Base-by-base conservation (phyloP, 108 stramenopile species). In the Fistulifera solaris region DNA sequence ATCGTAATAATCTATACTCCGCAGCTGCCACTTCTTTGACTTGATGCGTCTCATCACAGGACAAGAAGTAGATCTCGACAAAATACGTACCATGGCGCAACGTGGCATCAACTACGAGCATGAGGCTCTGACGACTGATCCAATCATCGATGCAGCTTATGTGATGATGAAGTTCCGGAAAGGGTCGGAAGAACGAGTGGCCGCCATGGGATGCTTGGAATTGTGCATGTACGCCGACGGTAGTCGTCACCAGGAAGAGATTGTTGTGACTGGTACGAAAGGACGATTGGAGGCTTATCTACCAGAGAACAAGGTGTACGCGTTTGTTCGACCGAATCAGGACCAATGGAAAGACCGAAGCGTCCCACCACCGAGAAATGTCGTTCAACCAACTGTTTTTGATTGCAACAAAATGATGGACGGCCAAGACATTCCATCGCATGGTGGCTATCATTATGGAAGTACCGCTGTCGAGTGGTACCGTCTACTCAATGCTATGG, bases 201-300 rank as follows among this genome's bases (percentile, higher is more conserved):
- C 68, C 48, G 22, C 62, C 44, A 66, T 89, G 27, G 88, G 88
- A 13, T 85, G 88, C 51, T 57, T 89, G 11, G 88, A 89, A 48
- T 65, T 89, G 0, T 85, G 83, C 59, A 89, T 89, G 88, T 89
- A 76, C 62, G 76, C 81, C 0, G 88, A 89, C 54, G 88, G 88
- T 0, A 77, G 75, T 43, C 79, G 88, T 44, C 88, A 89, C 39
- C 88, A 85, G 48, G 88, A 89, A 71, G 88, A 89, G 52, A 84
- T 89, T 23, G 81, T 89, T 66, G 88, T 89, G 0, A 89, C 88
- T 10, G 88, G 88, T 35, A 81, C 76, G 52, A 81, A 78, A 66
- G 75, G 88, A 45, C 74, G 88, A 18, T 18, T 89, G 46, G 88
- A 89, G 59, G 88, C 88, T 0, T 89, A 85, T 54, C 68, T 89